Evolutionary conservation across 139 green algal species (phyloP).

Genomic region (Auxenochlorella pyrenoidosa): DNA sequence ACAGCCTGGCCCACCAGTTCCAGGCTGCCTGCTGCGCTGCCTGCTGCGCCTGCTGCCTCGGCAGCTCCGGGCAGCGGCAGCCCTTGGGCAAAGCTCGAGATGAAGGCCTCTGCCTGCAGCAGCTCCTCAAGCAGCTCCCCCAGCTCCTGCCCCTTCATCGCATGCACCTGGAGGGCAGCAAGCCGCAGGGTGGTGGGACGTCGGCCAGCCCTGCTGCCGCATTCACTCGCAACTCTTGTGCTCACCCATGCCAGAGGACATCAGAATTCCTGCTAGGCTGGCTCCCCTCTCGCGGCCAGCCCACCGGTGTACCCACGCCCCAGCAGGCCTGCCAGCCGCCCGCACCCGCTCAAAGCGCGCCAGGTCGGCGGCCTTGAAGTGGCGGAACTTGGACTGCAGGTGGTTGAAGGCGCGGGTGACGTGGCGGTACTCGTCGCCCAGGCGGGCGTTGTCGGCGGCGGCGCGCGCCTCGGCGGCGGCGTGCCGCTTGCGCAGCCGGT

Average conservation of each 20-base stretch:
- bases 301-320: no score
- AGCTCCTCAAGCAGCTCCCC: conserved; percentile 34
- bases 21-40: not conserved
- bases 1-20: conserved; percentile 16
- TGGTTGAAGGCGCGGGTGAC: conserved; percentile 35
- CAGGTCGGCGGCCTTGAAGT: conserved; percentile 34
- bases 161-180: not conserved
- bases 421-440: conserved; percentile 35
- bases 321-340: not conserved
- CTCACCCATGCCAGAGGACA: no score
- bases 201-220: not conserved
- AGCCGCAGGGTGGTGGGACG: not conserved
- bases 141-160: conserved; percentile 33
- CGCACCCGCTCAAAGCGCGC: conserved; percentile 14
- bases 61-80: not conserved
- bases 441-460: conserved; percentile 3
- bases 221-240: no score
- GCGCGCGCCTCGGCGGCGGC: not conserved
- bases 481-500: conserved; percentile 23
- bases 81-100: conserved; percentile 9
- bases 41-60: not conserved
- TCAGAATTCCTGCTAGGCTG: no score
- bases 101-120: conserved; percentile 16
- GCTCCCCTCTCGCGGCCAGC: no score
- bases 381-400: conserved; percentile 30